phyloP scores from a whole-genome alignment of 176 grass and related monocot genomes.

The Oryza glaberrima region DNA sequence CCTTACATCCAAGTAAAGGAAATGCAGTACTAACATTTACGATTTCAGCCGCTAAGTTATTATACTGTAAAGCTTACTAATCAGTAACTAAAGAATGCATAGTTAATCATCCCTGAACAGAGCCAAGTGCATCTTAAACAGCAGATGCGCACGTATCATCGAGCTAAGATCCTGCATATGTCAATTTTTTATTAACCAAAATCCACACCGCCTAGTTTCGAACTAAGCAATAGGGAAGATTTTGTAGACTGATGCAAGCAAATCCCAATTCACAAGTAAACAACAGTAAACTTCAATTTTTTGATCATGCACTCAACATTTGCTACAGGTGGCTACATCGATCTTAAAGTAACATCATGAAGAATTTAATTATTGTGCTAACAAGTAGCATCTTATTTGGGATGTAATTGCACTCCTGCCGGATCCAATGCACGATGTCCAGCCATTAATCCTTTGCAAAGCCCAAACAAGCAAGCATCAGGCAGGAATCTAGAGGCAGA shows the following conservation, averaged over 20 bases:
- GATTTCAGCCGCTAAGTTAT: too few relatives aligned
- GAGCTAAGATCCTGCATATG: background rate
- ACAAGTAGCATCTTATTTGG: background rate
- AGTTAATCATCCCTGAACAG: background rate
- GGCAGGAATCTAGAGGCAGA: too few relatives aligned
- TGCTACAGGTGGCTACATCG: background rate
- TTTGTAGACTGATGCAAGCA: background rate
- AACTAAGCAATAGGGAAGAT: background rate
- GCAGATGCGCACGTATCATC: background rate
- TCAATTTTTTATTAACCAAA: background rate
- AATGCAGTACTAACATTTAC: too few relatives aligned
- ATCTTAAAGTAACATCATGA: background rate
- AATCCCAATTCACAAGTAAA: slow-evolving; percentile 1
- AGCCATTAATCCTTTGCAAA: too few relatives aligned
- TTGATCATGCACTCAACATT: background rate
- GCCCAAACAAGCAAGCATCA: too few relatives aligned
- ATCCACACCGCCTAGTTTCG: background rate
- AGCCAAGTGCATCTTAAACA: background rate
- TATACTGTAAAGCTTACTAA: too few relatives aligned
- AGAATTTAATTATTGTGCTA: background rate
- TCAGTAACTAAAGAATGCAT: too few relatives aligned
- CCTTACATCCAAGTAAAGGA: too few relatives aligned
- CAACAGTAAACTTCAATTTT: background rate
- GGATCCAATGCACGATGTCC: too few relatives aligned
- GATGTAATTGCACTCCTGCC: too few relatives aligned